Percentiles rank a stretch among this genome's conserved stretches.
Evolutionary conservation across 441 rosid species (phyloP).

Genomic region (Pelargonium myrrhifolium): DNA sequence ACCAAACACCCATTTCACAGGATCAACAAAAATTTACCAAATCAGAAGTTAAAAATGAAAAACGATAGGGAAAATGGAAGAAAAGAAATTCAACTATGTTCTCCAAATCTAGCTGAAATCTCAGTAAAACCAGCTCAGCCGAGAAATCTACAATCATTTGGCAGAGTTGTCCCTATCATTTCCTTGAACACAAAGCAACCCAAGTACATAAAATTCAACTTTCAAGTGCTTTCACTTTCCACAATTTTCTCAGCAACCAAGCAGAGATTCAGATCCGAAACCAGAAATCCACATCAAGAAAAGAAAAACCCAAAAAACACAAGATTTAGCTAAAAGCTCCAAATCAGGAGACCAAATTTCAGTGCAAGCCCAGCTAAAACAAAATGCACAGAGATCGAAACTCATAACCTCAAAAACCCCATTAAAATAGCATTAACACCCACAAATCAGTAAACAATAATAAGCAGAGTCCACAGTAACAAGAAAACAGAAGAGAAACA

Average conservation of each 20-base stretch:
- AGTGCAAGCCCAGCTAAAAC: slow-evolving; percentile 22
- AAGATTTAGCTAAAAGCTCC: slow-evolving; percentile 19
- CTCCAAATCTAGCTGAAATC: slow-evolving; percentile 8
- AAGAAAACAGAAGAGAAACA: slow-evolving; percentile 10
- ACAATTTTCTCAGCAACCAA: slow-evolving; percentile 22
- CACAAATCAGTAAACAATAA: slow-evolving; percentile 18
- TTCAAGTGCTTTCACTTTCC: slow-evolving; percentile 20
- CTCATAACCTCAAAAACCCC: slow-evolving; percentile 16
- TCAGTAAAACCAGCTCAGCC: slow-evolving; percentile 10
- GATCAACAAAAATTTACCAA: slow-evolving; percentile 1
- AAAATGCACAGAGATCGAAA: slow-evolving; percentile 37
- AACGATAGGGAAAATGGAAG: background rate
- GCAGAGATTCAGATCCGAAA: slow-evolving; percentile 15
- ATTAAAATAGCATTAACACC: slow-evolving; percentile 8
- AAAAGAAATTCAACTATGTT: background rate
- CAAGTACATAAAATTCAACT: slow-evolving; percentile 2
- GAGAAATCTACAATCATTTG: slow-evolving; percentile 9
- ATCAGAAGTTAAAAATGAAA: background rate
- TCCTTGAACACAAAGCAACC: slow-evolving; percentile 21
- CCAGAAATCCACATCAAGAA: background rate
- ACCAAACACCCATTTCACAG: background rate
- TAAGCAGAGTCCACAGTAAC: slow-evolving; percentile 3
- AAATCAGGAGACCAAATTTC: slow-evolving; percentile 19
- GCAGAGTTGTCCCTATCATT: slow-evolving; percentile 19
- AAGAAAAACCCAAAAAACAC: slow-evolving; percentile 15